Evolutionary conservation across 129 eudicot genomes (phyloP).

Genomic region (Lactuca sativa): DNA sequence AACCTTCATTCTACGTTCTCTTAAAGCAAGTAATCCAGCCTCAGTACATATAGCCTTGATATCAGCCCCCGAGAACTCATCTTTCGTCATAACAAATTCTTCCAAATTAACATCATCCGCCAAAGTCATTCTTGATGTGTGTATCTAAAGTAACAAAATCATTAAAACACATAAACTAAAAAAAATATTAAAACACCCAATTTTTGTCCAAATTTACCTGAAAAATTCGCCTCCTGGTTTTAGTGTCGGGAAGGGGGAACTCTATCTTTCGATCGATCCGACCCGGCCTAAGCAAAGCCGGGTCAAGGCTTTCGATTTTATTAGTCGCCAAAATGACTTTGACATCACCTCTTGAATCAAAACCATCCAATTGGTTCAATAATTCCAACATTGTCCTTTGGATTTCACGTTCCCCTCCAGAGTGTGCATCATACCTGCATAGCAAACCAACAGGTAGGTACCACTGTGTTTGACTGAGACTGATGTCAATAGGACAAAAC

Average conservation of each 20-base stretch:
- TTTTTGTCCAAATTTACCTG: constrained; percentile 37
- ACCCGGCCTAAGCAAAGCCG: constrained; percentile 96
- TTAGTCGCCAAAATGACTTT: constrained; percentile 95
- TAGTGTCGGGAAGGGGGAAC: constrained; percentile 95
- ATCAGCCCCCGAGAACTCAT: constrained; percentile 96
- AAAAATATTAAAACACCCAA: neutral
- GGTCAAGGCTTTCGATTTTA: constrained; percentile 91
- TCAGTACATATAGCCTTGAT: constrained; percentile 97
- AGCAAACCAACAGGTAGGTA: neutral
- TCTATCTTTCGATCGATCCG: constrained; percentile 92
- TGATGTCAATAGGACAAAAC: neutral
- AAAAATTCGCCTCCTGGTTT: constrained; percentile 86
- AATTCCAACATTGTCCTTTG: constrained; percentile 96
- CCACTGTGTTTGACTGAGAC: neutral
- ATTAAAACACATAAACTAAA: neutral
- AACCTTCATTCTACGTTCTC: constrained; percentile 98
- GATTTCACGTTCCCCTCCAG: constrained; percentile 98
- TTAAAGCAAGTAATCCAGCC: constrained; percentile 89
- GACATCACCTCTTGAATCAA: constrained; percentile 93
- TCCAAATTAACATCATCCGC: constrained; percentile 91
- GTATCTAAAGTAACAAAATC: constrained; percentile 49
- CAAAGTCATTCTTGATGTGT: constrained; percentile 94
- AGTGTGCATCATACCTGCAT: constrained; percentile 91
- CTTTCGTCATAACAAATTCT: constrained; percentile 94
- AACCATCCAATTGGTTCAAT: constrained; percentile 95